Evolutionary conservation across 2,329 filamentous ascomycete species (phyloP).

Genomic region (Alternaria conjuncta): DNA sequence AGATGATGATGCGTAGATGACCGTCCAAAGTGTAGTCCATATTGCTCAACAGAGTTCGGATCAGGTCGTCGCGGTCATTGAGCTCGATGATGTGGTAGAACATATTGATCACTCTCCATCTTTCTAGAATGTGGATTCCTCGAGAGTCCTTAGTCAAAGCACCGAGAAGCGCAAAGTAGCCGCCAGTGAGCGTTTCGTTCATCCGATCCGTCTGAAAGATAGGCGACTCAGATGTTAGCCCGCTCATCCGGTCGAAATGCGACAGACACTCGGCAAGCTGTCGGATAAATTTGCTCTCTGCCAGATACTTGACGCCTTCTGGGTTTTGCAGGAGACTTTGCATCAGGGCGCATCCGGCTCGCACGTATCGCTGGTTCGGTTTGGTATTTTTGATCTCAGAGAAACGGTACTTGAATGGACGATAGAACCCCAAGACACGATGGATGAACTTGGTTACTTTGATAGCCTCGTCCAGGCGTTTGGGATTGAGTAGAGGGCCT

Average conservation of each 20-base stretch:
- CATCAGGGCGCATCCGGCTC: slow-evolving; percentile 86
- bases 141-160: slow-evolving; percentile 81
- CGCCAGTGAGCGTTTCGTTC: slow-evolving; percentile 83
- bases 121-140: slow-evolving; percentile 87
- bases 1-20: slow-evolving; percentile 89
- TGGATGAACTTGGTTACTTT: slow-evolving; percentile 97
- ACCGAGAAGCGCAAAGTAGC: slow-evolving; percentile 93
- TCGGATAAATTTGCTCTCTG: slow-evolving; percentile 89
- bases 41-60: slow-evolving; percentile 84
- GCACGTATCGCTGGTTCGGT: slow-evolving; percentile 91
- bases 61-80: slow-evolving; percentile 87
- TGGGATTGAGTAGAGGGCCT: slow-evolving; percentile 87
- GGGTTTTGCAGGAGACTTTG: slow-evolving; percentile 83
- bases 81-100: slow-evolving; percentile 98
- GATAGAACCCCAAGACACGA: slow-evolving; percentile 89
- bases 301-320: slow-evolving; percentile 83
- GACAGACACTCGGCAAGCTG: slow-evolving; percentile 96
- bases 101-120: slow-evolving; percentile 99
- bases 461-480: slow-evolving; percentile 90
- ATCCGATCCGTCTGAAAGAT: slow-evolving; percentile 88
- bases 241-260: slow-evolving; percentile 86
- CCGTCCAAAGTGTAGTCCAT: slow-evolving; percentile 88
- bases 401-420: slow-evolving; percentile 96
- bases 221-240: slow-evolving; percentile 77
- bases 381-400: slow-evolving; percentile 89